These are phyloP conservation scores for Trichoderma semiorbis DNA, from an alignment of 2,329 filamentous ascomycete genomes.

Conservation along the genomic window DNA sequence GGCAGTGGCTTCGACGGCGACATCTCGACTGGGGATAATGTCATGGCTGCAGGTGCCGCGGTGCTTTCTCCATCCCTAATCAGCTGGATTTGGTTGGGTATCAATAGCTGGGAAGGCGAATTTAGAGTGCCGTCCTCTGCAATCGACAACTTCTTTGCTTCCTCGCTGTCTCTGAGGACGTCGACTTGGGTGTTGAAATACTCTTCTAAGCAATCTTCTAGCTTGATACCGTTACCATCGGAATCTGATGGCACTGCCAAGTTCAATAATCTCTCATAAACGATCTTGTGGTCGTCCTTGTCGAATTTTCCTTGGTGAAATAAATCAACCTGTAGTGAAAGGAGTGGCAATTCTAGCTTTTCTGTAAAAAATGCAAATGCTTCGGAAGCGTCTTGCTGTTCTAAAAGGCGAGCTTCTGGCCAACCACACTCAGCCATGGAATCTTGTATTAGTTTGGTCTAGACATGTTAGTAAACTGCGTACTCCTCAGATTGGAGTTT, in stretches of 20 bases:
- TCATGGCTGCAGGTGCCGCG: constrained; percentile 32
- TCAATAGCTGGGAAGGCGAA: constrained; percentile 26
- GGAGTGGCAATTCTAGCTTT: constrained; percentile 77
- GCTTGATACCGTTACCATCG: constrained; percentile 66
- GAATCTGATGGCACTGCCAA: constrained; percentile 80
- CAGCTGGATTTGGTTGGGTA: constrained; percentile 34
- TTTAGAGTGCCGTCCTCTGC: constrained; percentile 28
- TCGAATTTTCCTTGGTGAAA: constrained; percentile 87
- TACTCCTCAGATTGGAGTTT: not conserved
- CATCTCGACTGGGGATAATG: constrained; percentile 32
- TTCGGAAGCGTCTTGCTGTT: constrained; percentile 93
- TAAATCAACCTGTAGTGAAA: constrained; percentile 90
- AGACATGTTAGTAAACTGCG: constrained; percentile 18
- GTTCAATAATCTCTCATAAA: constrained; percentile 87
- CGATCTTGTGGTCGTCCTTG: constrained; percentile 87
- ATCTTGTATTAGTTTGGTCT: constrained; percentile 82
- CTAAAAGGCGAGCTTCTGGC: constrained; percentile 70
- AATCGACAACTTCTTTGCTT: constrained; percentile 44
- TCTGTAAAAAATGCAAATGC: constrained; percentile 94
- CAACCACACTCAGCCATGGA: constrained; percentile 83
- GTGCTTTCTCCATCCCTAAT: constrained; percentile 33
- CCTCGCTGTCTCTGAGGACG: constrained; percentile 68
- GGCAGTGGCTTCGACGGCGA: constrained; percentile 23
- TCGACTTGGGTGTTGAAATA: constrained; percentile 96
- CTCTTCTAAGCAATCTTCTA: constrained; percentile 88